phyloP scores from a whole-genome alignment of 495 filamentous ascomycete species.

The Penicillium arizonense region DNA sequence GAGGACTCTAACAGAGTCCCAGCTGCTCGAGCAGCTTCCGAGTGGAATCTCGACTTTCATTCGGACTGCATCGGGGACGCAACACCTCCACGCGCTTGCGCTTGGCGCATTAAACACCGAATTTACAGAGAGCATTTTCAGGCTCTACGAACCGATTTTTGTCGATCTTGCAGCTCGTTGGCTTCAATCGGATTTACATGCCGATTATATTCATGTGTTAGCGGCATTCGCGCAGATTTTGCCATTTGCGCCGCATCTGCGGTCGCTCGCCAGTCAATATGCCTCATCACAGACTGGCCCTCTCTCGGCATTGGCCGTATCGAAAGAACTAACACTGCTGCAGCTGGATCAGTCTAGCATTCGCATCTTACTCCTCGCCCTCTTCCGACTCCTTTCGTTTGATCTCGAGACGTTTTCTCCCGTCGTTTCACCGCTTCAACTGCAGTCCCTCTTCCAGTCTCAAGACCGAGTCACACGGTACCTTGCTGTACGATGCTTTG shows the following conservation, averaged over 20 bases:
- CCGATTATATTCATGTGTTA: constrained; percentile 53
- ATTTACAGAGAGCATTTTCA: constrained; percentile 66
- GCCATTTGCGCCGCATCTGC: constrained; percentile 73
- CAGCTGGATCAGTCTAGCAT: constrained; percentile 36
- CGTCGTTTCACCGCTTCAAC: constrained; percentile 59
- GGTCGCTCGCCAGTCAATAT: constrained; percentile 46
- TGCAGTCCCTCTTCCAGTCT: constrained; percentile 68
- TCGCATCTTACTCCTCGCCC: constrained; percentile 56
- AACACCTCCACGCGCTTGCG: constrained; percentile 70
- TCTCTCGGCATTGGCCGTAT: constrained; percentile 38
- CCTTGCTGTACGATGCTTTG: constrained; percentile 76
- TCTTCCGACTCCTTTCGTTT: constrained; percentile 75
- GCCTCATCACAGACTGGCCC: constrained; percentile 39
- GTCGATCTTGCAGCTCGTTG: constrained; percentile 80
- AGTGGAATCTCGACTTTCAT: constrained; percentile 64
- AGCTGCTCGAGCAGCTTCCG: constrained; percentile 55
- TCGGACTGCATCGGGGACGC: constrained; percentile 56
- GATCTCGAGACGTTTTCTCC: constrained; percentile 63
- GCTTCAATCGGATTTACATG: constrained; percentile 47
- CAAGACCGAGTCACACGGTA: constrained; percentile 63
- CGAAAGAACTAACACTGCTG: constrained; percentile 36
- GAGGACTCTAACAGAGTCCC: constrained; percentile 44
- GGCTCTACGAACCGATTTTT: constrained; percentile 66
- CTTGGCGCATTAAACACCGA: constrained; percentile 61
- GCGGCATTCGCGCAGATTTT: constrained; percentile 76